Evolutionary conservation across 192 early-diverging fungal species (phyloP).

Genomic region (Coemansia furcata): DNA sequence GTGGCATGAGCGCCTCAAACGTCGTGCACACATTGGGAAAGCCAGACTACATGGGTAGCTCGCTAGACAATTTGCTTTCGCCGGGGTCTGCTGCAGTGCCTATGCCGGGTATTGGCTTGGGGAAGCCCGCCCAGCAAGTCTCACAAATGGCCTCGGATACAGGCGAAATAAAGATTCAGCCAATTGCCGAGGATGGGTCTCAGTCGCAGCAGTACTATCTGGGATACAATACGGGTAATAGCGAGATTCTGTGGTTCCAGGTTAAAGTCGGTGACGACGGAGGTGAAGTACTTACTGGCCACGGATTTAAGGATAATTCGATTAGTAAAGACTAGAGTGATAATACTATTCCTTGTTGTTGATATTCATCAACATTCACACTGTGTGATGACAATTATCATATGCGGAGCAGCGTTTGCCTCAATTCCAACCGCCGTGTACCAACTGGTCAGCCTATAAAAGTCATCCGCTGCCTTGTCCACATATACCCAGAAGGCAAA

Average conservation of each 20-base stretch:
- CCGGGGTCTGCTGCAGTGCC: constrained; percentile 1
- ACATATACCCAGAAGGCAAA: not conserved
- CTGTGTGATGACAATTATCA: not conserved
- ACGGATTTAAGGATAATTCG: constrained; percentile 10
- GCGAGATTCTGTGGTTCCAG: constrained; percentile 39
- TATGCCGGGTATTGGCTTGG: constrained; percentile 32
- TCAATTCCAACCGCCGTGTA: too few species aligned
- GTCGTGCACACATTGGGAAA: constrained; percentile 10
- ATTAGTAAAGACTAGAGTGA: not conserved
- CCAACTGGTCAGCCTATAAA: not conserved
- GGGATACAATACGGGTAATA: constrained; percentile 12
- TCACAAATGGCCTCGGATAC: not conserved
- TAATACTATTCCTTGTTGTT: not conserved
- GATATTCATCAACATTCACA: not conserved
- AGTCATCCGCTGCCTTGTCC: not conserved
- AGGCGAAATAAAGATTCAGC: not conserved
- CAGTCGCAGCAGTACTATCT: constrained; percentile 28
- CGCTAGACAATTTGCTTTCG: constrained; percentile 15
- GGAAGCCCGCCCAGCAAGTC: not conserved
- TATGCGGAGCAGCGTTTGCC: not conserved
- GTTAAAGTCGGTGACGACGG: constrained; percentile 15
- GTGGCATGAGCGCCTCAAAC: not conserved
- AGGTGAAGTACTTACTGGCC: constrained; percentile 16
- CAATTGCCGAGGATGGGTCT: not conserved
- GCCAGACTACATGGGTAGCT: constrained; percentile 23